phyloP scores from a whole-genome alignment of 441 rosid species.

The Mallotus japonicus region DNA sequence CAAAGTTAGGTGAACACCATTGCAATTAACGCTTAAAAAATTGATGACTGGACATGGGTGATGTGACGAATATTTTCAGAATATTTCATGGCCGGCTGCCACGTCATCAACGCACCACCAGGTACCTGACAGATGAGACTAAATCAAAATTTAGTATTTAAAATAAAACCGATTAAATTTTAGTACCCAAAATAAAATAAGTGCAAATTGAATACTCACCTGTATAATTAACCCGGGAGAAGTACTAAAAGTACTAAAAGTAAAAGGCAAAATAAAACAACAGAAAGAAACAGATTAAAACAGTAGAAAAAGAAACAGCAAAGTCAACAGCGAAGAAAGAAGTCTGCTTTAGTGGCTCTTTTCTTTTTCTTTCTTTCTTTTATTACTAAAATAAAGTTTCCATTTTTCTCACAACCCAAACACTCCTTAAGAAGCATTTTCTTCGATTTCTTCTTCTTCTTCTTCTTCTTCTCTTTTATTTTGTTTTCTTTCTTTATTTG shows the following conservation, averaged over 20 bases:
- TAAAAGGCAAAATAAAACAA: background rate
- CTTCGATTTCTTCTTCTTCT: background rate
- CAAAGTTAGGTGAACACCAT: too few relatives aligned
- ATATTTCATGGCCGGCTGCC: too few relatives aligned
- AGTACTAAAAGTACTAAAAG: background rate
- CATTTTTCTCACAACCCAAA: background rate
- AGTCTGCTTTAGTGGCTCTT: constrained; percentile 13
- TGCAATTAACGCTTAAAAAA: too few relatives aligned
- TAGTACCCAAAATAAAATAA: too few relatives aligned
- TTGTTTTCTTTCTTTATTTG: constrained; percentile 1
- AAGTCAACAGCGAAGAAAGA: constrained; percentile 7
- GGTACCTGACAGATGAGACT: too few relatives aligned
- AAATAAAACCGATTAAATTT: too few relatives aligned
- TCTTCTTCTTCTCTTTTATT: constrained; percentile 15
- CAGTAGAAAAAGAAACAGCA: background rate
- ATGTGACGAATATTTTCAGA: too few relatives aligned
- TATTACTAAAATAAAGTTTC: background rate
- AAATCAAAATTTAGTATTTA: too few relatives aligned
- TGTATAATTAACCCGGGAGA: too few relatives aligned
- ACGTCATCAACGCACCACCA: too few relatives aligned
- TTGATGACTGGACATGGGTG: too few relatives aligned
- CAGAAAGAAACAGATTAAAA: background rate
- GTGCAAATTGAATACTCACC: too few relatives aligned
- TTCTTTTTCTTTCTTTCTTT: background rate
- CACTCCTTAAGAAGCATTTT: background rate